Conservation (phyloP, 257 asterid species). For the Agastache rugosa region DNA sequence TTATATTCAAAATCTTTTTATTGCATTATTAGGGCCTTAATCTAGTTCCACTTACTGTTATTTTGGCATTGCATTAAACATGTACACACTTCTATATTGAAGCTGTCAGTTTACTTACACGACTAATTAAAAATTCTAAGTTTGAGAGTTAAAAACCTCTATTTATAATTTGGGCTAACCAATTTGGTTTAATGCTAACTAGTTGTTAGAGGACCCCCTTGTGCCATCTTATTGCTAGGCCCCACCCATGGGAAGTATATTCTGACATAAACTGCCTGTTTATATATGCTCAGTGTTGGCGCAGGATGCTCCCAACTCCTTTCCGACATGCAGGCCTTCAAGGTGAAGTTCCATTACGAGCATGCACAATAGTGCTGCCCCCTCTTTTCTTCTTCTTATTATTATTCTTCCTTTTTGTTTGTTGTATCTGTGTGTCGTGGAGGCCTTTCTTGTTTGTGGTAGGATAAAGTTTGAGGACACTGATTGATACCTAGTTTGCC, state of each 20-base stretch:
- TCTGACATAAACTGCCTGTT: slow-evolving; percentile 45
- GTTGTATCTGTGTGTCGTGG: neutral
- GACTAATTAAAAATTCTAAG: neutral
- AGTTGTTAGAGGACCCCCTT: neutral
- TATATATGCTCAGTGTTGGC: slow-evolving; percentile 75
- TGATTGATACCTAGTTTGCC: slow-evolving; percentile 31
- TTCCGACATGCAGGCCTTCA: slow-evolving; percentile 99
- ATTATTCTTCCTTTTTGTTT: neutral
- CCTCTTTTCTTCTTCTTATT: neutral
- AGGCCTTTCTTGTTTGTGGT: slow-evolving; percentile 30
- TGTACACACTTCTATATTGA: slow-evolving; percentile 14
- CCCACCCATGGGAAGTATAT: slow-evolving; percentile 10
- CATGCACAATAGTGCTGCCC: slow-evolving; percentile 17
- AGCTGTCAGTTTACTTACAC: slow-evolving; percentile 7
- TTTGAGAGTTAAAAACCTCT: neutral
- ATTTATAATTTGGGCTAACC: neutral
- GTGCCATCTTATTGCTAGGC: neutral
- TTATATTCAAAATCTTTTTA: neutral
- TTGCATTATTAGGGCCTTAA: slow-evolving; percentile 22
- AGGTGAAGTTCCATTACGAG: slow-evolving; percentile 62
- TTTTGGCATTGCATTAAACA: neutral
- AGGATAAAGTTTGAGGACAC: slow-evolving; percentile 28
- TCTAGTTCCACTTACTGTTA: neutral
- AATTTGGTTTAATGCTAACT: neutral
- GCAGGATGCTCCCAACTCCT: slow-evolving; percentile 99